Percentiles rank a stretch among this genome's conserved stretches.
Evolutionary conservation across 805 yeast species (phyloP).

Genomic region (Wickerhamiella shivajii): DNA sequence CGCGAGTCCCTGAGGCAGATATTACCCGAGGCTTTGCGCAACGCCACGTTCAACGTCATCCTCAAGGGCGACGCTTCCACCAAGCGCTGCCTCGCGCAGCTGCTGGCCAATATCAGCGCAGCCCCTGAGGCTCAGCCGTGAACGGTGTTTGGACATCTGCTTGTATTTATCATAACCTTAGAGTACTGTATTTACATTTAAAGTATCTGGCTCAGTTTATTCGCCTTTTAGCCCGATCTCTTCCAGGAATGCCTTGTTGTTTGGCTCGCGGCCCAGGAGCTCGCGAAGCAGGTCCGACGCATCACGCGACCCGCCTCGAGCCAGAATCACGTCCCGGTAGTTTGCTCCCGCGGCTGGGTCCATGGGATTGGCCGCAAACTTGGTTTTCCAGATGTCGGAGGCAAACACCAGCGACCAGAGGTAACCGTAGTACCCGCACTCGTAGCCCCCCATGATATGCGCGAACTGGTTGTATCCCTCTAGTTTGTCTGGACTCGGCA

Average conservation of each 20-base stretch:
- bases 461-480: constrained; percentile 22
- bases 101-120: constrained; percentile 44
- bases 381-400: constrained; percentile 61
- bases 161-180: background rate
- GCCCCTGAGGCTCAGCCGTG: background rate
- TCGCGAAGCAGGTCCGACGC: constrained; percentile 49
- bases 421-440: constrained; percentile 77
- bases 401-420: constrained; percentile 79
- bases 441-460: constrained; percentile 75
- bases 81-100: constrained; percentile 71
- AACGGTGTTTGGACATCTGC: background rate
- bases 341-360: constrained; percentile 42
- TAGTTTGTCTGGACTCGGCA: constrained; percentile 9
- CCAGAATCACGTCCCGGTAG: constrained; percentile 56
- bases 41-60: constrained; percentile 66
- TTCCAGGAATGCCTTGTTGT: constrained; percentile 52
- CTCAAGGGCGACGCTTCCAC: constrained; percentile 81
- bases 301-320: constrained; percentile 61
- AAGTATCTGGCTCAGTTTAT: too few relatives aligned
- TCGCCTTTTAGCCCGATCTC: constrained; percentile 47
- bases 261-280: constrained; percentile 64
- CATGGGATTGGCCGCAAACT: constrained; percentile 56
- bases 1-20: constrained; percentile 70
- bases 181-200: too few relatives aligned
- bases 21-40: constrained; percentile 75